These are phyloP conservation scores for Tympanopsis confertula DNA, from an alignment of 2,329 filamentous ascomycete species.

Conservation along the genomic window DNA sequence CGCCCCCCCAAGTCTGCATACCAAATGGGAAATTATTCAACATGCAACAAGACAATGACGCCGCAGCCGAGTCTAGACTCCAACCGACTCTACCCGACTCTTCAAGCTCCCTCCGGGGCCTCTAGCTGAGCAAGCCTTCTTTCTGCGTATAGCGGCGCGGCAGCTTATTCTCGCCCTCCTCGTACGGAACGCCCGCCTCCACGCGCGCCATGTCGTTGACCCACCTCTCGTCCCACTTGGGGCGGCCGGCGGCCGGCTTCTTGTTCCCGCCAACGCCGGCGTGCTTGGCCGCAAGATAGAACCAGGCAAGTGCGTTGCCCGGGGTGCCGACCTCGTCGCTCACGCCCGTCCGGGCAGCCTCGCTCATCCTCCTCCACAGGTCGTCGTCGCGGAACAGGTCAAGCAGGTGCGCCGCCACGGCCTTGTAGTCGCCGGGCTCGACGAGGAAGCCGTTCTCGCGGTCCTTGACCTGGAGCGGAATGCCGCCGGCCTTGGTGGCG, in stretches of 20 bases:
- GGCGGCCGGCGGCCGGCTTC: conserved; percentile 21
- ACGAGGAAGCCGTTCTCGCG: conserved; percentile 65
- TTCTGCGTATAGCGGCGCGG: conserved; percentile 30
- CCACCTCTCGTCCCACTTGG: conserved; percentile 53
- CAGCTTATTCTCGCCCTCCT: conserved; percentile 46
- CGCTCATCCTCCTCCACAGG: conserved; percentile 55
- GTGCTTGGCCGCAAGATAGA: conserved; percentile 63
- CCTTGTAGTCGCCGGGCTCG: conserved; percentile 54
- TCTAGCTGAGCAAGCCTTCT: background rate
- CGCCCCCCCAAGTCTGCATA: no score
- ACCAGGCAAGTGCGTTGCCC: conserved; percentile 66
- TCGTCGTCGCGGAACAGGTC: conserved; percentile 53
- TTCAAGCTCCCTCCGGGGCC: no score
- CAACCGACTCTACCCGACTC: no score
- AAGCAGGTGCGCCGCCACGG: conserved; percentile 57
- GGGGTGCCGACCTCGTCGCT: conserved; percentile 75
- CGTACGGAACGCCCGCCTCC: conserved; percentile 47
- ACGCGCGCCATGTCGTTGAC: conserved; percentile 65
- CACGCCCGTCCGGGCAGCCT: conserved; percentile 52
- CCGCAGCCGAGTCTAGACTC: no score
- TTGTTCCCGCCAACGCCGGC: conserved; percentile 39
- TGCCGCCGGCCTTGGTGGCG: conserved; percentile 65
- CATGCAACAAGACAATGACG: no score
- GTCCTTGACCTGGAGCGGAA: conserved; percentile 66
- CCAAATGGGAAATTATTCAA: no score